phyloP scores from a whole-genome alignment of 164 flowering plant species.

The Dillenia turbinata region DNA sequence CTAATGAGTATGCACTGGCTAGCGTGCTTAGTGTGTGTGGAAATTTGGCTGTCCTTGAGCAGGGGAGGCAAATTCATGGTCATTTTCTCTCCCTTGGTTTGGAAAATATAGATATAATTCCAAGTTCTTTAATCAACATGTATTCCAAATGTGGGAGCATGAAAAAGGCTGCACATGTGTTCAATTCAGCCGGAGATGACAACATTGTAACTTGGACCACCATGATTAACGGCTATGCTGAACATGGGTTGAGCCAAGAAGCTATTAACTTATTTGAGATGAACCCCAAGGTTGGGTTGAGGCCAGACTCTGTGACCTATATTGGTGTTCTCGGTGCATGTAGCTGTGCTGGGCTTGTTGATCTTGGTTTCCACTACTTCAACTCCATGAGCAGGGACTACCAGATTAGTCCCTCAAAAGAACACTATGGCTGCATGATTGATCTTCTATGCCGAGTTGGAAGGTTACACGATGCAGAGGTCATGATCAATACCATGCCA shows the following conservation, averaged over 20 bases:
- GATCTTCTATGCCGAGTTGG: slow-evolving; percentile 88
- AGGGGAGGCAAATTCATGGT: slow-evolving; percentile 76
- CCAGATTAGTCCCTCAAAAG: slow-evolving; percentile 55
- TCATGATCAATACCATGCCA: slow-evolving; percentile 74
- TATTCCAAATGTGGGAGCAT: slow-evolving; percentile 85
- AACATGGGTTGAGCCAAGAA: slow-evolving; percentile 73
- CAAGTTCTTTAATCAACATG: slow-evolving; percentile 78
- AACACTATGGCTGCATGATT: slow-evolving; percentile 91
- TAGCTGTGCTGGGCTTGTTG: slow-evolving; percentile 79
- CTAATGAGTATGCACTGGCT: slow-evolving; percentile 62
- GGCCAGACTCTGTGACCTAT: slow-evolving; percentile 74
- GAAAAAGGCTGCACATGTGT: slow-evolving; percentile 50
- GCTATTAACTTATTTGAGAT: slow-evolving; percentile 69
- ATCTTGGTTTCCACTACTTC: slow-evolving; percentile 69
- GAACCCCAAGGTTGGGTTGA: slow-evolving; percentile 44
- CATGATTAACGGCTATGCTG: slow-evolving; percentile 92
- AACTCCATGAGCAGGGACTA: slow-evolving; percentile 43
- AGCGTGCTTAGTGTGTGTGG: slow-evolving; percentile 70
- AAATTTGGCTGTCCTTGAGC: slow-evolving; percentile 71
- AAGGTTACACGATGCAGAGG: slow-evolving; percentile 63
- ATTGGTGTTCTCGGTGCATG: slow-evolving; percentile 86
- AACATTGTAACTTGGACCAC: slow-evolving; percentile 87
- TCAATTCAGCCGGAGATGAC: slow-evolving; percentile 25
- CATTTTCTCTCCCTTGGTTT: slow-evolving; percentile 52
- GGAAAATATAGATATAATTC: slow-evolving; percentile 42